Evolutionary conservation across 345 rosid genomes (phyloP), one percentile per base, ranked within the genome.

Genomic region (Psidium guajava): DNA sequence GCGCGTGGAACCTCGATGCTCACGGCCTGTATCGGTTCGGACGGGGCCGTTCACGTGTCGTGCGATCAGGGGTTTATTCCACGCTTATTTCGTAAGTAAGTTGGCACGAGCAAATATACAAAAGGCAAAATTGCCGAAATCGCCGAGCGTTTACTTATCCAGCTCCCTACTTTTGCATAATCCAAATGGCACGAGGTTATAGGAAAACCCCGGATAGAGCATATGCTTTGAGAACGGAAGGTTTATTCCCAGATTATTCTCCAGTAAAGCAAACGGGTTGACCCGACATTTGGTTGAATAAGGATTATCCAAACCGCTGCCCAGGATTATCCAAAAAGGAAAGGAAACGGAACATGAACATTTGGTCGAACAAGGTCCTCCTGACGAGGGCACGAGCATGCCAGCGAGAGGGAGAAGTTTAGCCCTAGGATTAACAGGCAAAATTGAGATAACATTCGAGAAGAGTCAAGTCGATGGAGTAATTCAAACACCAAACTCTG

Each of bases 21-120:
- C 16, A 32, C 13, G 0, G 13, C 47, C 1, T 32, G 13, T 0
- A 0, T 20, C 10, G 1, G 2, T 64, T 64, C 22, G 1, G 18
- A 64, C 5, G 24, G 11, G 21, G 11, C 32, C 11, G 18, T 16
- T 16, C 24, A 16, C 24, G 0, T 8, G 77, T 8, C 77, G 5
- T 2, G 11, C 0, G 77, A 64, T 64, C 12, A 8, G 0, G 8
- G 18, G 77, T 32, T 64, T 64, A 64, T 64, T 64, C 77, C 44
- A 0, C 77, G 13, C 10, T 8, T 16, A 64, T 32, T 64, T 1
- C 6, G 1, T 64, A 3, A 16, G 9, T 28, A 16, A 59, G 16
- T 3, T 5, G 0, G 12, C 32, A 16, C 1, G 44, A 27, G 7
- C 28, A 8, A 61, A 15, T 28, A 13, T 54, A 14, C 3, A 27